phyloP scores from a whole-genome alignment of 2,329 filamentous ascomycete species.

The Fusarium sp. region DNA sequence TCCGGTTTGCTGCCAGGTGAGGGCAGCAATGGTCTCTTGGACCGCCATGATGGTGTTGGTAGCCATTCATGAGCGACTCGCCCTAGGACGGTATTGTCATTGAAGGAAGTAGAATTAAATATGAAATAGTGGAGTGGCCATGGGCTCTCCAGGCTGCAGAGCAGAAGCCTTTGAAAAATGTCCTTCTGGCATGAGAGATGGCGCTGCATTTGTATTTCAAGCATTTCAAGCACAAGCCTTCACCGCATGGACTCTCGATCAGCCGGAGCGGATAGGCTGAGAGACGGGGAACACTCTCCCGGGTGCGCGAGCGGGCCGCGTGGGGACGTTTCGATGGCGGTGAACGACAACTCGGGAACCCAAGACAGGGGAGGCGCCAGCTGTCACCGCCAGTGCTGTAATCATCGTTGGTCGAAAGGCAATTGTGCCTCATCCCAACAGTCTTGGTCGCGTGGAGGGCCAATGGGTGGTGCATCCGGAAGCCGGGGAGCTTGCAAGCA shows the following conservation, averaged over 20 bases:
- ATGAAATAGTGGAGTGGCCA: constrained; percentile 33
- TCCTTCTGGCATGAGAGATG: constrained; percentile 30
- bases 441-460: constrained; percentile 26
- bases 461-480: constrained; percentile 44
- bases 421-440: constrained; percentile 25
- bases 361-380: constrained; percentile 40
- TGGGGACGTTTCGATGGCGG: constrained; percentile 44
- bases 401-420: constrained; percentile 34
- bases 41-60: constrained; percentile 44
- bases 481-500: constrained; percentile 38
- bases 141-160: constrained; percentile 43
- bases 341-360: constrained; percentile 36
- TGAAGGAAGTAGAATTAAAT: constrained; percentile 33
- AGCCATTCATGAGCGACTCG: constrained; percentile 44
- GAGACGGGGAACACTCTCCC: constrained; percentile 30
- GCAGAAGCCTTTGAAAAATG: constrained; percentile 37
- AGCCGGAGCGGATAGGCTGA: constrained; percentile 32
- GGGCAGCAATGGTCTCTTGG: constrained; percentile 36
- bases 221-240: constrained; percentile 26
- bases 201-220: constrained; percentile 42
- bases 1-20: constrained; percentile 43
- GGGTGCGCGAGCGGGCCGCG: constrained; percentile 43
- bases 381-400: constrained; percentile 47
- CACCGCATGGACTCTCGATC: constrained; percentile 36
- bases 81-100: constrained; percentile 45